Evolutionary conservation across 495 filamentous ascomycete genomes (phyloP).

Genomic region (Podospora bellae-mahoneyi): DNA sequence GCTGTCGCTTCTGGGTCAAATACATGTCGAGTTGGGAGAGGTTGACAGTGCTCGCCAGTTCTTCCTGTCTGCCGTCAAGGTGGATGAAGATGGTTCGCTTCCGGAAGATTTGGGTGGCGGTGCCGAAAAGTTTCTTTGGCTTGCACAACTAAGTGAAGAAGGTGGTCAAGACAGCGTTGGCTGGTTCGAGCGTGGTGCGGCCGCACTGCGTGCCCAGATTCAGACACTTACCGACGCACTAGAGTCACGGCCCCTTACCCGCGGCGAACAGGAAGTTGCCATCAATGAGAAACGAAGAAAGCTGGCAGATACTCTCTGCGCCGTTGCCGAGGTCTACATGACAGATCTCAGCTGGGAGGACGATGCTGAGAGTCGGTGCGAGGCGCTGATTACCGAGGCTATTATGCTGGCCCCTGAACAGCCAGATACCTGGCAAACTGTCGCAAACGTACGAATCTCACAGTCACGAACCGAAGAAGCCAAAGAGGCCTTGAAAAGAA

Average conservation of each 20-base stretch:
- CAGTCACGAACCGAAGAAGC: constrained; percentile 77
- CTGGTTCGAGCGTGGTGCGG: constrained; percentile 84
- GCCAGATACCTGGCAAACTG: constrained; percentile 84
- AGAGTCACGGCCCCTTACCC: constrained; percentile 31
- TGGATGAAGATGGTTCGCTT: constrained; percentile 70
- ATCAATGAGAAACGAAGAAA: constrained; percentile 70
- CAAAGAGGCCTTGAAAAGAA: constrained; percentile 66
- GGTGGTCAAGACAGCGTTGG: constrained; percentile 78
- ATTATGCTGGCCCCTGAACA: constrained; percentile 68
- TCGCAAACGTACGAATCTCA: constrained; percentile 89
- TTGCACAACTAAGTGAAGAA: constrained; percentile 86
- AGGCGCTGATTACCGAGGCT: constrained; percentile 81
- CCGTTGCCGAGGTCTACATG: constrained; percentile 94
- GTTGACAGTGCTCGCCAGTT: constrained; percentile 63
- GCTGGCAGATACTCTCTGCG: constrained; percentile 81
- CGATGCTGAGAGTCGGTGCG: constrained; percentile 81
- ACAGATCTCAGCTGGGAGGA: constrained; percentile 91
- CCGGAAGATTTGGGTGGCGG: constrained; percentile 66
- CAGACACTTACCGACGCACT: constrained; percentile 42
- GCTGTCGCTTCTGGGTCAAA: constrained; percentile 76
- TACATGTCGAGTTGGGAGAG: constrained; percentile 80
- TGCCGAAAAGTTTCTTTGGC: constrained; percentile 91
- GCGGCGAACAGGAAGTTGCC: constrained; percentile 43
- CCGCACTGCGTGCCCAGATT: constrained; percentile 64
- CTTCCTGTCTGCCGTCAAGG: constrained; percentile 64